Evolutionary conservation across 257 asterid species (phyloP).

Genomic region (Solanum tacnaense): DNA sequence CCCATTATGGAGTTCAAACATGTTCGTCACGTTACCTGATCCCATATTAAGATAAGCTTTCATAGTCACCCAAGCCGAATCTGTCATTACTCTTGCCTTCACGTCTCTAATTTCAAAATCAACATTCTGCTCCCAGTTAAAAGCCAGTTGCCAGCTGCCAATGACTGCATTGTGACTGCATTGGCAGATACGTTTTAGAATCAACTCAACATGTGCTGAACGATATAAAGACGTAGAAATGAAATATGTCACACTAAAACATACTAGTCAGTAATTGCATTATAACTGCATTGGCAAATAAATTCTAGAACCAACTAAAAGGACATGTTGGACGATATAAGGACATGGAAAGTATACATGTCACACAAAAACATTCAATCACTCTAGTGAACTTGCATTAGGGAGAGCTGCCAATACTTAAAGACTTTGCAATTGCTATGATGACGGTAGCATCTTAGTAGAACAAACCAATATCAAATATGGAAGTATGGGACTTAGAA

Average conservation of each 20-base stretch:
- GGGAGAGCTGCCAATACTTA: background rate
- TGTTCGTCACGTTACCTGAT: conserved; percentile 49
- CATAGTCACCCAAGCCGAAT: conserved; percentile 92
- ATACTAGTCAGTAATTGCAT: conserved; percentile 42
- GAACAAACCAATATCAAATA: background rate
- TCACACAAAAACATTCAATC: background rate
- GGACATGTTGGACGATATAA: background rate
- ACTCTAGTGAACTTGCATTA: background rate
- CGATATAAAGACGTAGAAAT: background rate
- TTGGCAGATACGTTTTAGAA: background rate
- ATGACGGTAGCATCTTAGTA: background rate
- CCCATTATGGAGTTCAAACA: conserved; percentile 68
- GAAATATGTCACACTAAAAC: background rate
- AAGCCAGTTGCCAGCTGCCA: conserved; percentile 82
- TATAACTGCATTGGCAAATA: conserved; percentile 30
- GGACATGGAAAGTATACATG: background rate
- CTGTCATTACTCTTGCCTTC: conserved; percentile 59
- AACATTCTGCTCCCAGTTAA: conserved; percentile 65
- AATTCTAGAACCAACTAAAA: background rate
- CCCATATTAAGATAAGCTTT: conserved; percentile 49
- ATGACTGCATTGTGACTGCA: conserved; percentile 68
- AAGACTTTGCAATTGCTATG: background rate
- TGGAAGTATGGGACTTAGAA: background rate
- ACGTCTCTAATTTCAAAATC: conserved; percentile 70
- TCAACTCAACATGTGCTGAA: background rate